A percentile compares a stretch with the other conserved stretches of the same genome.
phyloP scores from a whole-genome alignment of 495 filamentous ascomycete genomes.

The Lasiosphaeriaceae sp. region DNA sequence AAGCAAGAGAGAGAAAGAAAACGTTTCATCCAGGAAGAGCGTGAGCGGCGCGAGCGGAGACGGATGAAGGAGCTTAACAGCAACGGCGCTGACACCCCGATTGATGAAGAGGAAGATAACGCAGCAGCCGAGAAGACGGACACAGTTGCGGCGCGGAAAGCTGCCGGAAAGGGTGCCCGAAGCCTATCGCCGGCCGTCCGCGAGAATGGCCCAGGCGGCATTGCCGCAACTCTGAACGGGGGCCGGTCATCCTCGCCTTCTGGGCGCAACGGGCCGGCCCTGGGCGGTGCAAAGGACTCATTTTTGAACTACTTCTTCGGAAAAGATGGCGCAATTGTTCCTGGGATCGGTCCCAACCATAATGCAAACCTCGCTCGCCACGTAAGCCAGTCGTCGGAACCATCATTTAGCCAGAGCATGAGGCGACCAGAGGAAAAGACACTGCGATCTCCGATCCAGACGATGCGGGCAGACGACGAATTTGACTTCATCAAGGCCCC shows the following conservation, averaged over 20 bases:
- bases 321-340: slow-evolving; percentile 68
- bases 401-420: slow-evolving; percentile 78
- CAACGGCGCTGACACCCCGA: slow-evolving; percentile 69
- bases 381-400: slow-evolving; percentile 68
- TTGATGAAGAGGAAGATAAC: slow-evolving; percentile 70
- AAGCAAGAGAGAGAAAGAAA: slow-evolving; percentile 92
- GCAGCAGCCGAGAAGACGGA: slow-evolving; percentile 57
- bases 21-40: slow-evolving; percentile 71
- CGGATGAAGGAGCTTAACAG: slow-evolving; percentile 73
- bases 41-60: slow-evolving; percentile 75
- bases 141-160: slow-evolving; percentile 33
- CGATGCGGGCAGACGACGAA: slow-evolving; percentile 31
- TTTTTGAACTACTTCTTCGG: slow-evolving; percentile 99
- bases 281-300: slow-evolving; percentile 64
- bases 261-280: slow-evolving; percentile 47
- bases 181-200: slow-evolving; percentile 81
- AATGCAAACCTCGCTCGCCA: slow-evolving; percentile 54
- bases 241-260: slow-evolving; percentile 59
- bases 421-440: slow-evolving; percentile 66
- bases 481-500: slow-evolving; percentile 26
- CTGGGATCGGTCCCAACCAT: slow-evolving; percentile 31
- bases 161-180: slow-evolving; percentile 54
- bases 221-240: slow-evolving; percentile 66
- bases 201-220: slow-evolving; percentile 54
- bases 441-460: slow-evolving; percentile 34